These are phyloP conservation scores for Mallotus nudiflorus DNA, from an alignment of 345 rosid species.

Conservation along the genomic window DNA sequence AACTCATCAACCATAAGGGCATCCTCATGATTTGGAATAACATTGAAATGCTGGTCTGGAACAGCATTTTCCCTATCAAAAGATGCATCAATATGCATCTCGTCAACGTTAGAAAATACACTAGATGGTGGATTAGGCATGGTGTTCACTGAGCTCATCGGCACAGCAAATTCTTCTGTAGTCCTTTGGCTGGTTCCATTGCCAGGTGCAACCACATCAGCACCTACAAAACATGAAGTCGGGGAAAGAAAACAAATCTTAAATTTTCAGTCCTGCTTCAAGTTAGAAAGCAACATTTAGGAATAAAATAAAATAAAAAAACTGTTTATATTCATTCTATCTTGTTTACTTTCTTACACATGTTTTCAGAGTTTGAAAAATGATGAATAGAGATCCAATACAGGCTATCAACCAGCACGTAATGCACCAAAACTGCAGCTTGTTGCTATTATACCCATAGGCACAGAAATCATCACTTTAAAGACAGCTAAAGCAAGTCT, in stretches of 20 bases:
- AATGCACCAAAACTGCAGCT: too few relatives aligned
- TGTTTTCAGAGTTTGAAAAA: not conserved
- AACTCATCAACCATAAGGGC: conserved; percentile 41
- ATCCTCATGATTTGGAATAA: conserved; percentile 32
- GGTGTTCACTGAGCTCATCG: conserved; percentile 23
- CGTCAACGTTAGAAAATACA: conserved; percentile 35
- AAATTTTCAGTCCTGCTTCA: not conserved
- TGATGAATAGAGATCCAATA: not conserved
- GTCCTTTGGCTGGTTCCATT: conserved; percentile 34
- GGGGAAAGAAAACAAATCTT: not conserved
- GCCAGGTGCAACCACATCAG: conserved; percentile 34
- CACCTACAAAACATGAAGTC: conserved; percentile 34
- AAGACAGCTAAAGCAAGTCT: not conserved
- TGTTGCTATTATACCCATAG: conserved; percentile 1
- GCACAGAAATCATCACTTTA: not conserved
- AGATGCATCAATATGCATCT: conserved; percentile 36
- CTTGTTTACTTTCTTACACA: not conserved
- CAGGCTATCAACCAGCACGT: not conserved
- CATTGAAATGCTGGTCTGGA: conserved; percentile 28
- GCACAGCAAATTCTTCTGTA: conserved; percentile 31
- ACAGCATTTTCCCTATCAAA: conserved; percentile 24
- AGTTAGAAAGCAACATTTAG: not conserved
- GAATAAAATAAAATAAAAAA: not conserved
- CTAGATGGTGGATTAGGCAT: conserved; percentile 41
- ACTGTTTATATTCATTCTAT: not conserved